phyloP scores from a whole-genome alignment of 2,329 filamentous ascomycete species.

The Calonectria honghensis region DNA sequence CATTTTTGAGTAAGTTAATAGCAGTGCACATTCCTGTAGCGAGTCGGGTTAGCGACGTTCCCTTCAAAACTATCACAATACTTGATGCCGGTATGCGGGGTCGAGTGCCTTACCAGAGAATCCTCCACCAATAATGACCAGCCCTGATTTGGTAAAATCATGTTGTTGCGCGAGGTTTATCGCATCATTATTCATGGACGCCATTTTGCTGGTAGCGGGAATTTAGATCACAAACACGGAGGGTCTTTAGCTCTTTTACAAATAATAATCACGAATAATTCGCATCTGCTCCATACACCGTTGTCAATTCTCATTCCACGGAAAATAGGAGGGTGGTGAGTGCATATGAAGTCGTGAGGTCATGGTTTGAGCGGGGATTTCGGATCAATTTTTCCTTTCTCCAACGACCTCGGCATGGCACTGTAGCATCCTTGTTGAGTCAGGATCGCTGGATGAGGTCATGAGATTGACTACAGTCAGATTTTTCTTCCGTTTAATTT shows the following conservation, averaged over 20 bases:
- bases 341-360: not conserved
- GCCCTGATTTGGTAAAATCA: slow-evolving; percentile 23
- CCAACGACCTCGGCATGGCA: slow-evolving; percentile 9
- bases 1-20: slow-evolving; percentile 25
- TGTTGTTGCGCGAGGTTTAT: not conserved
- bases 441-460: not conserved
- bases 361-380: slow-evolving; percentile 12
- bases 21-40: slow-evolving; percentile 25
- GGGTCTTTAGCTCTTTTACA: not conserved
- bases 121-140: slow-evolving; percentile 24
- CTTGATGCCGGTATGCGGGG: not conserved
- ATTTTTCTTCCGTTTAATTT: not conserved
- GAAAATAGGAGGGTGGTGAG: not conserved
- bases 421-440: not conserved
- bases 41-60: not conserved
- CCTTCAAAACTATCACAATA: not conserved
- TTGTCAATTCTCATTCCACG: not conserved
- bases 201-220: not conserved
- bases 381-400: slow-evolving; percentile 19
- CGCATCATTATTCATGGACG: not conserved
- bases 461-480: not conserved
- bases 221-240: not conserved
- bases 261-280: not conserved
- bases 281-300: too few relatives aligned
- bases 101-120: slow-evolving; percentile 30